phyloP scores from a whole-genome alignment of 495 filamentous ascomycete genomes.

The Thermothielavioides terrestris region DNA sequence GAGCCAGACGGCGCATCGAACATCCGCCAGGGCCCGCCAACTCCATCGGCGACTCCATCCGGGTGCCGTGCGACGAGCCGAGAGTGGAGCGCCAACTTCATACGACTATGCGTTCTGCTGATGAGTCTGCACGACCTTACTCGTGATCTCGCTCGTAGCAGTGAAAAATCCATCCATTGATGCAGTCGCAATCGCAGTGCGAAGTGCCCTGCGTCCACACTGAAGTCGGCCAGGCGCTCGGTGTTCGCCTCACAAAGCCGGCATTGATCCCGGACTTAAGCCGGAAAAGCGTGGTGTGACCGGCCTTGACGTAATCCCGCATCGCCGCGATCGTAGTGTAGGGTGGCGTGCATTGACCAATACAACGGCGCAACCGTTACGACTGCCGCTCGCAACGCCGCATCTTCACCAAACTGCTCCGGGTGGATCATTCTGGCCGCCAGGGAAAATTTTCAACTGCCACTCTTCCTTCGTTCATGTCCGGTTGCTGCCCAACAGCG shows the following conservation, averaged over 20 bases:
- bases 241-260: too few relatives aligned
- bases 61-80: background rate
- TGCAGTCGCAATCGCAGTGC: too few relatives aligned
- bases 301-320: constrained; percentile 5
- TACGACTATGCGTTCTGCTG: too few relatives aligned
- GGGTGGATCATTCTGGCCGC: background rate
- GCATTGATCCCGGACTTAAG: too few relatives aligned
- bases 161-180: too few relatives aligned
- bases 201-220: too few relatives aligned
- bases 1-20: background rate
- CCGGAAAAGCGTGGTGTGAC: too few relatives aligned
- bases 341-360: background rate
- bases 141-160: too few relatives aligned
- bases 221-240: too few relatives aligned
- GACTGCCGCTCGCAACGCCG: too few relatives aligned
- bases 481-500: constrained; percentile 3
- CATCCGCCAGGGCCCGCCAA: background rate
- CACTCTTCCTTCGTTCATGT: background rate
- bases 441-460: constrained; percentile 6
- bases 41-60: background rate
- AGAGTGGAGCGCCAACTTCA: constrained; percentile 1
- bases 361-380: too few relatives aligned
- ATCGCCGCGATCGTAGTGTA: background rate
- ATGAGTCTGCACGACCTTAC: too few relatives aligned
- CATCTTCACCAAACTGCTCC: background rate